Conservation (phyloP, 1,139 yeast genomes). For the Sugiyamaella xylanicola region DNA sequence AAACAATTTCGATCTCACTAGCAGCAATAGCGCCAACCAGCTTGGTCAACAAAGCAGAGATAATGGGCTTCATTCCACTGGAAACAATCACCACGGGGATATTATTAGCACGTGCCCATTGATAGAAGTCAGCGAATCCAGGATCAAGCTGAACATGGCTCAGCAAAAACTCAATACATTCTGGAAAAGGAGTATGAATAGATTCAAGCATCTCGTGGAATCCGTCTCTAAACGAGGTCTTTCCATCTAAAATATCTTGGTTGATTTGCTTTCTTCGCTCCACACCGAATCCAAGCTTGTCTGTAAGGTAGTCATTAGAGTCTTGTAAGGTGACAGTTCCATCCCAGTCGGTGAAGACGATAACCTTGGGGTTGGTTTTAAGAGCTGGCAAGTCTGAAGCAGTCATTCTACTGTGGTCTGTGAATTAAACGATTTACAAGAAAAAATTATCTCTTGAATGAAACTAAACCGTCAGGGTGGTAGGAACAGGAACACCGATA, state of each 20-base stretch:
- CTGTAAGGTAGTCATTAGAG: constrained; percentile 89
- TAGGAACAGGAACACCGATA: background rate
- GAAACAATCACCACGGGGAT: constrained; percentile 79
- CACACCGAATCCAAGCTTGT: constrained; percentile 82
- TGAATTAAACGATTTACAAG: too few species aligned
- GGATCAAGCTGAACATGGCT: constrained; percentile 75
- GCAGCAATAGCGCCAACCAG: constrained; percentile 79
- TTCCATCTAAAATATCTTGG: constrained; percentile 71
- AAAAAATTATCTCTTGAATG: too few species aligned
- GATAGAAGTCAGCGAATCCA: constrained; percentile 79
- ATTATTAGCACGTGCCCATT: constrained; percentile 70
- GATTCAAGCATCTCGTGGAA: constrained; percentile 84
- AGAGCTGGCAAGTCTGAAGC: constrained; percentile 36
- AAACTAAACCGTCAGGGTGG: too few species aligned
- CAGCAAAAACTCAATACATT: constrained; percentile 64
- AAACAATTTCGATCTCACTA: constrained; percentile 71
- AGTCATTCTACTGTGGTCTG: constrained; percentile 13
- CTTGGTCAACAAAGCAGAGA: constrained; percentile 69
- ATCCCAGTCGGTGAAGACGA: constrained; percentile 95
- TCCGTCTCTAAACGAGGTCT: constrained; percentile 69
- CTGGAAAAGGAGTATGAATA: constrained; percentile 71
- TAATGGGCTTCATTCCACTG: constrained; percentile 92
- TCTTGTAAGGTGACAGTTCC: constrained; percentile 94
- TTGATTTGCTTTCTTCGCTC: constrained; percentile 67
- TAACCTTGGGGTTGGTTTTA: constrained; percentile 54